Base-by-base conservation (phyloP, 306 rosid genomes). In the Senna tora region DNA sequence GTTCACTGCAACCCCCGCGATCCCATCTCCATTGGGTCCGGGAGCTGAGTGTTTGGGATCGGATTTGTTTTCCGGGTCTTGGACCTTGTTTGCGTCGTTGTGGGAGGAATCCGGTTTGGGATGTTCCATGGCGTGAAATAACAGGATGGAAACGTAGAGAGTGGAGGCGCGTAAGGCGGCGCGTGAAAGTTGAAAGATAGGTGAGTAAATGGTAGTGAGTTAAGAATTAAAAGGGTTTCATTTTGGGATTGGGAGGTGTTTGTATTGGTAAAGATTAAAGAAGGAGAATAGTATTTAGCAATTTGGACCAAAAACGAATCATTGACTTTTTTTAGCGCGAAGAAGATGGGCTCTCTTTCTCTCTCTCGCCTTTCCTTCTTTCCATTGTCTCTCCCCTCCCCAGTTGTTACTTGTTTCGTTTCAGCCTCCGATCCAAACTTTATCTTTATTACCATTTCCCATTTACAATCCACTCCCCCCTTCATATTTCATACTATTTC, bases 91-190 rank as follows among this genome's bases (percentile, higher is more conserved):
- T 0, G 34, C 64, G n/a, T 55, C 30, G 19, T 42, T 66, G 45
- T 32, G 38, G 60, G 76, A 72, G 17, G 79, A 10, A 45, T 78
- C 84, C 51, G 73, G 62, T 75, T 75, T 76, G n/a, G 82, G 69
- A 42, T 64, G 55, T 53, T 86, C 87, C 91, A 89, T 86, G 13
- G 2, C 52, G 58, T 38, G 36, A 30, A 53, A 53, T 61, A 28
- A 65, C 13, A 32, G 65, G 45, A 36, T 46, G 9, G 9, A 19
- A 56, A 19, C 6, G 51, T 12, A 6, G 33, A 11, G 52, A 9
- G 4, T 0, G 39, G 49, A 10, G 69, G 80, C 75, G 77, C 19
- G 60, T 72, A 15, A 20, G 74, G 8, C 11, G 63, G 63, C 63
- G 63, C 61, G 61, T 51, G 73, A n/a, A 45, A 2, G 11, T 28